These are phyloP conservation scores for Trametes meyenii DNA, from an alignment of 768 basidiomycete genomes.

Conservation along the genomic window DNA sequence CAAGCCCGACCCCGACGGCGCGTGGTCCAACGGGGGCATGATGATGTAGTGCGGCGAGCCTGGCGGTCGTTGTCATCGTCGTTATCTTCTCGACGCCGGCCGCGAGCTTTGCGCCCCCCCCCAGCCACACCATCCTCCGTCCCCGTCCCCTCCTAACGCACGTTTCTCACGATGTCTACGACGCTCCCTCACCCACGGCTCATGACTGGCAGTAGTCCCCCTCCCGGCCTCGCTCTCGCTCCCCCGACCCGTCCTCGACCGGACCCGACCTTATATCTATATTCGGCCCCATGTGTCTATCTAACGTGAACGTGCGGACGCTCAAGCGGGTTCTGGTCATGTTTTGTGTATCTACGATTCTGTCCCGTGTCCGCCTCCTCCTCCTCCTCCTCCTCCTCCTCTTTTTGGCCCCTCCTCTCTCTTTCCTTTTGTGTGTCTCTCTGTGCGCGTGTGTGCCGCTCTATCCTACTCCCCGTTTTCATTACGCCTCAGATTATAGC, in stretches of 20 bases:
- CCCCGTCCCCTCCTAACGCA: neutral
- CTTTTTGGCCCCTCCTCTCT: neutral
- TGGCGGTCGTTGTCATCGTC: neutral
- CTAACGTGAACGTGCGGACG: conserved; percentile 20
- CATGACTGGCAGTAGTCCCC: no score
- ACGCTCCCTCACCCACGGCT: neutral
- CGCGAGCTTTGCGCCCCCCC: no score
- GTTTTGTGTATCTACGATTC: conserved; percentile 14
- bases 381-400: neutral
- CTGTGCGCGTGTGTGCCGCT: neutral
- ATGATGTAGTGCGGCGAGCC: conserved; percentile 18
- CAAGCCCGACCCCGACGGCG: conserved; percentile 34
- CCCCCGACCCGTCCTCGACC: neutral
- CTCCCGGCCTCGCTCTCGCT: neutral
- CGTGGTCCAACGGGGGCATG: conserved; percentile 26
- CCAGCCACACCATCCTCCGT: no score
- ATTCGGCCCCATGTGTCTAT: conserved; percentile 16
- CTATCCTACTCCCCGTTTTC: conserved; percentile 18
- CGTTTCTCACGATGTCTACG: neutral
- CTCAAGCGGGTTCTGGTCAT: conserved; percentile 18
- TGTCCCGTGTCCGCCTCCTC: no score
- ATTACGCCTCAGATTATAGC: conserved; percentile 3
- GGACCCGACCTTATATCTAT: conserved; percentile 19
- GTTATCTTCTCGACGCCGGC: no score
- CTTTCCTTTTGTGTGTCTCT: neutral